Percentiles rank a stretch among this genome's conserved stretches.
These are phyloP conservation scores for Trichoderma atrobrunneum DNA, from an alignment of 2,329 filamentous ascomycete species.

Conservation along the genomic window DNA sequence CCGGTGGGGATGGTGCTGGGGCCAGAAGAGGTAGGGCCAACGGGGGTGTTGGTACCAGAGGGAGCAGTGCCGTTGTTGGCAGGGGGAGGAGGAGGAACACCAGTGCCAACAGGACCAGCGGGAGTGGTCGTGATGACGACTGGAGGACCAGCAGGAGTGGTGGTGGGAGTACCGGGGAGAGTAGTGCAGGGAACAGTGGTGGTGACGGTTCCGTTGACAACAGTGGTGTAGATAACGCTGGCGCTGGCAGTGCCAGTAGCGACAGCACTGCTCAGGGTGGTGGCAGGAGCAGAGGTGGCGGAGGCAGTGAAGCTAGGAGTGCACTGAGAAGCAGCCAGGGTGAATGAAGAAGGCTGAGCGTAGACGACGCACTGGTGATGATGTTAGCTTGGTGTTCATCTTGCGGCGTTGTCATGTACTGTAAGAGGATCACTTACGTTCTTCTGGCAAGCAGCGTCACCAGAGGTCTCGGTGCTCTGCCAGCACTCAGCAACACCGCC, in stretches of 20 bases:
- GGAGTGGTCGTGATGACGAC: background rate
- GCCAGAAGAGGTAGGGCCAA: slow-evolving; percentile 9
- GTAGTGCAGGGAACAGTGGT: background rate
- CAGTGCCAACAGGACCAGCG: background rate
- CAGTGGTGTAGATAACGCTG: background rate
- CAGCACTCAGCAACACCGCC: slow-evolving; percentile 41
- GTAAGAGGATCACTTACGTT: slow-evolving; percentile 33
- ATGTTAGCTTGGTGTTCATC: background rate
- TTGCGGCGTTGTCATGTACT: background rate
- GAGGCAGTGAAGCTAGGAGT: slow-evolving; percentile 29
- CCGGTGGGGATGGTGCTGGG: slow-evolving; percentile 27
- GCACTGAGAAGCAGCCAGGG: slow-evolving; percentile 37
- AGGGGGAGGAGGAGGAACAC: slow-evolving; percentile 4
- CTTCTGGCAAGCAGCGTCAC: slow-evolving; percentile 49
- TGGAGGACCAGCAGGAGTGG: background rate
- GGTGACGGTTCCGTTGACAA: background rate
- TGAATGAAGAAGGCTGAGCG: slow-evolving; percentile 35
- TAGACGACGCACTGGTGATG: slow-evolving; percentile 43
- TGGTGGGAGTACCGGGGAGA: background rate
- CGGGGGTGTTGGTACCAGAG: slow-evolving; percentile 10
- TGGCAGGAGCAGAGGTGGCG: background rate
- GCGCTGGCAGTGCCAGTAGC: background rate
- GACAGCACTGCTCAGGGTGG: background rate
- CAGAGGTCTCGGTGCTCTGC: slow-evolving; percentile 37
- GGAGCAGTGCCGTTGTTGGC: slow-evolving; percentile 10